Evolutionary conservation across 129 eudicot species (phyloP), one percentile per base, ranked within the genome.

Genomic region (Pseudognaphalium luteoalbum): DNA sequence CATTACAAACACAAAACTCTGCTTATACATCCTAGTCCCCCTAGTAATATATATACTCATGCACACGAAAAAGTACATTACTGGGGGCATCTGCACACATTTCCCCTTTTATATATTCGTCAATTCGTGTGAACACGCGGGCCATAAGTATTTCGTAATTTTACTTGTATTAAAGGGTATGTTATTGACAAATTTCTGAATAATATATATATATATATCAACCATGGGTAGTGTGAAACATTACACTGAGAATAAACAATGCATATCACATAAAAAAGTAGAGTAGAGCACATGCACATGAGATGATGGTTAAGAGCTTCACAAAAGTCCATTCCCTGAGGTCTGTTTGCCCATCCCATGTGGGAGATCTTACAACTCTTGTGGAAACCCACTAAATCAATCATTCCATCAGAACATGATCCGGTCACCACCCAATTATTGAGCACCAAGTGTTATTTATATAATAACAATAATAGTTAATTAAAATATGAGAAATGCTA

Each of bases 261-360:
- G 52, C 19, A 37, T 17, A 4, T 15, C 4, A 5, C 17, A 68
- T 22, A 41, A 68, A 68, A 6, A 20, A 41, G 30, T 25, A 66
- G 17, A 12, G 56, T 41, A 41, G 72, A 68, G 71, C 33, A 47
- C n/a, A 47, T 47, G 33, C 68, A 70, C 74, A 70, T 70, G 74
- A 42, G 74, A 69, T 41, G 57, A 42, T 69, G 20, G 39, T 57
- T 57, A 11, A 56, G 21, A 12, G 42, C 17, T 73, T 59, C 22
- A 15, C 29, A 37, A 74, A 61, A 61, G 78, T 61, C 78, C 68
- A 73, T 60, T 15, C 29, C 57, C 25, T 59, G 78, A 73, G 21
- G 10, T 42, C 67, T 60, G 52, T 69, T 69, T 25, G n/a, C 78
- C 78, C 70, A 74, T 74, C 57, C 70, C 78, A 74, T 74, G 78